Evolutionary conservation across 1,284 basidiomycete genomes (phyloP).

Genomic region (Chalciporus sp.): DNA sequence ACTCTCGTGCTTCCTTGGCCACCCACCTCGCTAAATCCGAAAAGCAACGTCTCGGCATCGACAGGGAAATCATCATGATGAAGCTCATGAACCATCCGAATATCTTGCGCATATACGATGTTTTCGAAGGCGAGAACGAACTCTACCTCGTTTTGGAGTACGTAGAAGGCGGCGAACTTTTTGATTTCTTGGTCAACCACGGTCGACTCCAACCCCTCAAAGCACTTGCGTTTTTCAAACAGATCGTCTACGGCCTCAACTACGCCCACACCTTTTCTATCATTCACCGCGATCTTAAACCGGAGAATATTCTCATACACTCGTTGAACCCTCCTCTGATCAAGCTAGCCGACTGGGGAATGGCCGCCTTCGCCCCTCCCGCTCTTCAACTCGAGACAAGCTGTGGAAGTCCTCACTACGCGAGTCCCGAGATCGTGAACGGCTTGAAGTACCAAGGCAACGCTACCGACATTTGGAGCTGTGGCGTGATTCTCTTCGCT

Average conservation of each 20-base stretch:
- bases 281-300: constrained; percentile 98
- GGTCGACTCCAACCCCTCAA: constrained; percentile 83
- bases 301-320: constrained; percentile 94
- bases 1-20: constrained; percentile 74
- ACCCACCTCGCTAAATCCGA: constrained; percentile 79
- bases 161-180: constrained; percentile 96
- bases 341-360: constrained; percentile 99
- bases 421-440: constrained; percentile 96
- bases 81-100: constrained; percentile 99
- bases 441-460: constrained; percentile 93
- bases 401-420: constrained; percentile 98
- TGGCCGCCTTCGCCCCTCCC: constrained; percentile 91
- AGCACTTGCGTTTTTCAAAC: constrained; percentile 94
- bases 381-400: constrained; percentile 89
- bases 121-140: constrained; percentile 92
- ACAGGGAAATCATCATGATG: constrained; percentile 99
- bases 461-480: constrained; percentile 94
- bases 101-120: constrained; percentile 94
- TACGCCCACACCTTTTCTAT: constrained; percentile 99
- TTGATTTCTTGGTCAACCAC: constrained; percentile 93
- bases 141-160: constrained; percentile 97
- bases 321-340: constrained; percentile 82
- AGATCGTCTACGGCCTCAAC: constrained; percentile 95
- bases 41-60: constrained; percentile 90
- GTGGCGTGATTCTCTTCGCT: constrained; percentile 88